Base-by-base conservation (phyloP, 2,329 filamentous ascomycete genomes). In the Bipolaris victoriae region DNA sequence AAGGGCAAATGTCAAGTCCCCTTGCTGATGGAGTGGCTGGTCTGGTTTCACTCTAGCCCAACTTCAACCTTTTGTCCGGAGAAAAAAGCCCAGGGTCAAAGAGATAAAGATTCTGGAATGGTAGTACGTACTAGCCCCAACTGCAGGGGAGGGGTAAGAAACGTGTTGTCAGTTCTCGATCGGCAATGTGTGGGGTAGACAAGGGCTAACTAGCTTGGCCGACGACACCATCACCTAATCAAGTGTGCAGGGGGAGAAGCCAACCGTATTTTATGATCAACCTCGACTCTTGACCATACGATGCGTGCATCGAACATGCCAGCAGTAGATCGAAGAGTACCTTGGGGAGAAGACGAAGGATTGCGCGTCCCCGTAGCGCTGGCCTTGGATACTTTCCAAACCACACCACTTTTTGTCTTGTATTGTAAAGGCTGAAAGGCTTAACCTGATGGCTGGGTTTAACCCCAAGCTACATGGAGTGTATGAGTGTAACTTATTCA, bases 141-240 rank as follows among this genome's bases (percentile, higher is more conserved):
- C 29, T 31, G 29, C 29, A 31, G 10, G 29, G 29, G 29, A 31
- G 29, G 29, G 29, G 29, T 31, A 31, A 31, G 29, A 31, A 31
- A 31, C 29, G 10, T 31, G 29, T 31, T 55, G 61, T 67, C 68
- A 68, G 61, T 31, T 31, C 10, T 62, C 39, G 59, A 67, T 66
- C 68, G 65, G 66, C 55, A 37, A 54, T 66, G 68, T 72, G 70
- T 70, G 70, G 69, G 67, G 67, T 65, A 67, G 49, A 40, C 29
- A 41, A 60, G 57, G 37, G 60, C 51, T 60, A 52, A 37, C 7
- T 22, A 9, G 16, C 71, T 74, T 71, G 72, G 70, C 70, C 59
- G 40, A 73, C 72, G 58, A 63, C 26, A 68, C 62, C 63, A 73
- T 68, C 58, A 59, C 61, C 64, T 35, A 55, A 65, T 41, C 29